Conservation (phyloP, 345 rosid genomes). For the Rhizophora mangle region DNA sequence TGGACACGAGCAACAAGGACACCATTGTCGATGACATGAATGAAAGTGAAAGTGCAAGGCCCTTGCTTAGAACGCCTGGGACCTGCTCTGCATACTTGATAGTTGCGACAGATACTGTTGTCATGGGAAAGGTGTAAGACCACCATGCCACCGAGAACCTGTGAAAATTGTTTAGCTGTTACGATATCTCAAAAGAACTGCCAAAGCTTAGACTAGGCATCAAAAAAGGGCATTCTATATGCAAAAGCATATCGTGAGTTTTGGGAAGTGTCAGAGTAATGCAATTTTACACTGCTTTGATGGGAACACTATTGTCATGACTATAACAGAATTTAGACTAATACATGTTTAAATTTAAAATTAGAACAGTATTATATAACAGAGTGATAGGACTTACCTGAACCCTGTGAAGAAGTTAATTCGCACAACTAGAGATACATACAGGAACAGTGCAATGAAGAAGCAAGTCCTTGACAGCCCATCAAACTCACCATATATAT, state of each 20-base stretch:
- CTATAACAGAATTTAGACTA: too few species aligned
- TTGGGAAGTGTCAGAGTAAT: too few species aligned
- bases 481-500: constrained; percentile 76
- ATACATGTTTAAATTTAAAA: too few species aligned
- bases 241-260: too few species aligned
- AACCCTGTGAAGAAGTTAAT: constrained; percentile 96
- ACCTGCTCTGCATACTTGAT: constrained; percentile 84
- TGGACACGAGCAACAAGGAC: constrained; percentile 53
- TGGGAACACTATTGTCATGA: too few species aligned
- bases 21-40: constrained; percentile 87
- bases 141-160: constrained; percentile 94
- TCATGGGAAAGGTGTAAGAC: constrained; percentile 98
- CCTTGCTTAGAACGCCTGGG: constrained; percentile 55
- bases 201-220: too few species aligned
- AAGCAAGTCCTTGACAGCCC: constrained; percentile 76
- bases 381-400: constrained; percentile 38
- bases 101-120: constrained; percentile 81
- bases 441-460: constrained; percentile 86
- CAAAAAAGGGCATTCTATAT: too few species aligned
- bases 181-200: too few species aligned
- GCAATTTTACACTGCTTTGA: too few species aligned
- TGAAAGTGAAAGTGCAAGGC: constrained; percentile 68
- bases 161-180: neutral
- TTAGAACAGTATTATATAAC: too few species aligned
- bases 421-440: constrained; percentile 64